A percentile compares a stretch with the other conserved stretches of the same genome.
phyloP scores from a whole-genome alignment of 192 early-diverging fungal genomes.

The Funneliformis mosseae region DNA sequence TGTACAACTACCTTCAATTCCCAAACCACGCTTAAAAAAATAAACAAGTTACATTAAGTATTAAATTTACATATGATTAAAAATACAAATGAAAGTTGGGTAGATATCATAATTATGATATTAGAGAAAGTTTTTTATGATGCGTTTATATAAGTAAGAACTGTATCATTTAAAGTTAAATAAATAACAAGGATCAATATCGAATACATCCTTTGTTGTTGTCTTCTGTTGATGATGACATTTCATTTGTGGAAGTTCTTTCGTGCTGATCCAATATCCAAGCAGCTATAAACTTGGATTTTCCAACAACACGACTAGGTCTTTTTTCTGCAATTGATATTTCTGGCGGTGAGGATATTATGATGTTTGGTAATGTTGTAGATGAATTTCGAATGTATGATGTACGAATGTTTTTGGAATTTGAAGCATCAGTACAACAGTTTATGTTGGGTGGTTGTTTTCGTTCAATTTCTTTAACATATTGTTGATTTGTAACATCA shows the following conservation, averaged over 20 bases:
- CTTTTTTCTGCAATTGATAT: background rate
- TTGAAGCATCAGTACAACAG: background rate
- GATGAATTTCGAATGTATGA: background rate
- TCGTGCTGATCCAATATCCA: constrained; percentile 9
- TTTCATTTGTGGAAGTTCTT: background rate
- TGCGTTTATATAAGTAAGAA: too few relatives aligned
- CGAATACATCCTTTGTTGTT: too few relatives aligned
- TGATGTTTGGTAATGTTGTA: background rate
- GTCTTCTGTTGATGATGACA: too few relatives aligned
- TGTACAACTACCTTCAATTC: too few relatives aligned
- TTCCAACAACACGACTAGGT: background rate
- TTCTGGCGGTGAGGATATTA: background rate
- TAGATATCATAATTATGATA: too few relatives aligned
- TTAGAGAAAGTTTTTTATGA: too few relatives aligned
- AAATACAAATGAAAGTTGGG: too few relatives aligned
- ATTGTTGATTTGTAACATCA: background rate
- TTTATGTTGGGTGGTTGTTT: background rate
- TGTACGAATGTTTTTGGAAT: background rate
- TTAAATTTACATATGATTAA: too few relatives aligned
- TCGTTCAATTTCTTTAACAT: background rate
- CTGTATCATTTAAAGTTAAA: too few relatives aligned
- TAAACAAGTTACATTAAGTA: too few relatives aligned
- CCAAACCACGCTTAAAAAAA: too few relatives aligned
- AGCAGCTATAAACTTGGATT: constrained; percentile 1
- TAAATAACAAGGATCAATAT: too few relatives aligned